phyloP scores from a whole-genome alignment of 2,329 filamentous ascomycete species.

The Curvularia verruculosa region DNA sequence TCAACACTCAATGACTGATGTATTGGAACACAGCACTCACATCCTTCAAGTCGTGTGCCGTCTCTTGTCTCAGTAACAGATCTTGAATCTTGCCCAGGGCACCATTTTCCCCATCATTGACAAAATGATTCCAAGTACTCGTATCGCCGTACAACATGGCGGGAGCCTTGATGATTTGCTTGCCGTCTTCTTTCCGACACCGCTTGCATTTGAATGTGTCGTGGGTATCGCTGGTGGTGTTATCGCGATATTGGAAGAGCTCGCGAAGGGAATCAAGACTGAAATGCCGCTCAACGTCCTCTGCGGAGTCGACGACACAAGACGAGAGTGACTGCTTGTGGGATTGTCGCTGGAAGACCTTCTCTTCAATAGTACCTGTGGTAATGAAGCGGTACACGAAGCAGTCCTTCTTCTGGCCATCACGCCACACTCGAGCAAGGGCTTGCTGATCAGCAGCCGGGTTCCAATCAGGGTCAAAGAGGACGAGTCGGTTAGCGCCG shows the following conservation, averaged over 20 bases:
- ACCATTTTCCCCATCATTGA: conserved; percentile 71
- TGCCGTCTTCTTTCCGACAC: conserved; percentile 81
- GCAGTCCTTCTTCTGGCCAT: conserved; percentile 98
- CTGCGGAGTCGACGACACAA: conserved; percentile 93
- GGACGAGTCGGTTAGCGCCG: conserved; percentile 88
- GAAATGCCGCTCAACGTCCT: conserved; percentile 97
- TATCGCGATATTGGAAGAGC: conserved; percentile 87
- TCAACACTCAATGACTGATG: conserved; percentile 76
- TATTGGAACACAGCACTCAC: conserved; percentile 98
- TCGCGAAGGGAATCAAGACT: conserved; percentile 88
- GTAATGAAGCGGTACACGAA: conserved; percentile 99
- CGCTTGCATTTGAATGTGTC: conserved; percentile 99
- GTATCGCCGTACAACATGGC: conserved; percentile 98
- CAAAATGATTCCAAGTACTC: conserved; percentile 99
- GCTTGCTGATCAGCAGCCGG: conserved; percentile 97
- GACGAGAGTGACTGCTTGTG: conserved; percentile 97
- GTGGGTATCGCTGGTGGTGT: conserved; percentile 90
- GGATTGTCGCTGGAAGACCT: conserved; percentile 97
- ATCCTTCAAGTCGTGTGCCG: conserved; percentile 65
- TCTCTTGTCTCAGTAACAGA: conserved; percentile 85
- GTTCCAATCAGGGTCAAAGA: conserved; percentile 97
- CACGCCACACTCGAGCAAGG: conserved; percentile 95
- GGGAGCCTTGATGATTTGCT: conserved; percentile 85
- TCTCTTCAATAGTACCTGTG: conserved; percentile 97
- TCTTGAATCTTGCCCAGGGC: conserved; percentile 86